phyloP scores from a whole-genome alignment of 352 stramenopile species.

The Pythium myriotylum region DNA sequence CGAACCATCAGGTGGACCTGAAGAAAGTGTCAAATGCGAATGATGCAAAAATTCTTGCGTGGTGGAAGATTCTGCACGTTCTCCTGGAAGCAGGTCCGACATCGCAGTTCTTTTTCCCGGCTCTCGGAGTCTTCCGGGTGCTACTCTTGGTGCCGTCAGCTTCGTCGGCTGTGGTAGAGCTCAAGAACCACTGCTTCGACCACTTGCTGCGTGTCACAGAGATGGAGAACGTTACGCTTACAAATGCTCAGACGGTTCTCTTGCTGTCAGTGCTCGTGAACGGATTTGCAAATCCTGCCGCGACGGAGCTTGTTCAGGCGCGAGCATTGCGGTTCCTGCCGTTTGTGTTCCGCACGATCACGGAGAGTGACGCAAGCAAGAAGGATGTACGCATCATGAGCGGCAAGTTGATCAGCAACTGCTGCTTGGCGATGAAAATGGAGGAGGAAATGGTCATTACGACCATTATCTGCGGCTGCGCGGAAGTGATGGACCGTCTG shows the following conservation, averaged over 20 bases:
- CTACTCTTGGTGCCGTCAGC: conserved; percentile 48
- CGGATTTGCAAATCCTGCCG: conserved; percentile 52
- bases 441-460: conserved; percentile 75
- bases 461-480: conserved; percentile 65
- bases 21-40: conserved; percentile 10
- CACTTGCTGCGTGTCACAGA: conserved; percentile 42
- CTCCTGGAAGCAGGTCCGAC: conserved; percentile 39
- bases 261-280: conserved; percentile 69
- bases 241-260: conserved; percentile 53
- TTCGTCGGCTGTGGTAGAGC: conserved; percentile 20
- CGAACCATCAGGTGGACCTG: conserved; percentile 15
- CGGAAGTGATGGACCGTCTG: conserved; percentile 73
- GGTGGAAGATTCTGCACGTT: conserved; percentile 50
- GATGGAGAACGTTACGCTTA: conserved; percentile 28
- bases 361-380: conserved; percentile 31
- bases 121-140: conserved; percentile 60
- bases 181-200: conserved; percentile 62
- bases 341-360: conserved; percentile 67
- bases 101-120: conserved; percentile 55
- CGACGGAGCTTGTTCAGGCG: conserved; percentile 53
- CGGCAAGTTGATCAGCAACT: conserved; percentile 71
- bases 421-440: conserved; percentile 61
- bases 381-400: conserved; percentile 56
- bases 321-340: conserved; percentile 56
- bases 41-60: conserved; percentile 13